Evolutionary conservation across 2,329 filamentous ascomycete genomes (phyloP), one percentile per base, ranked within the genome.

Genomic region (Colletotrichum cuscutae): DNA sequence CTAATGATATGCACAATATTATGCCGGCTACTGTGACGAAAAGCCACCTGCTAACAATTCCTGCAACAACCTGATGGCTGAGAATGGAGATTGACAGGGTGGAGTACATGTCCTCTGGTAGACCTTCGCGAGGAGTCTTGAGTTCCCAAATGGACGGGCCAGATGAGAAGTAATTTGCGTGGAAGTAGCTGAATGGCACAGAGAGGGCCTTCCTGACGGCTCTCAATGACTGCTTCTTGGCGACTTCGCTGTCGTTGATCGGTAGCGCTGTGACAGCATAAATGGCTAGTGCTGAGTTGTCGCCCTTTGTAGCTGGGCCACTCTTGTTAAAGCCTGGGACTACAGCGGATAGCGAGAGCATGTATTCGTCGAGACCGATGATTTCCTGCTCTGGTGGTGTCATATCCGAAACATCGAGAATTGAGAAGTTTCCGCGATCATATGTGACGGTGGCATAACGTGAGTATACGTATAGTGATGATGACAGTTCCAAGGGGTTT

Each of bases 241-340:
- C 70, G 11, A 72, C 70, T 35, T 70, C 66, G 56, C 66, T 65
- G 26, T 70, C 70, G 49, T 70, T 72, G 66, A 72, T 72, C 9
- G 70, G 70, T 2, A 72, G 35, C 1, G 70, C 70, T 24, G 70
- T 72, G 26, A 72, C 70, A n/a, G 70, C 70, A 24, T 72, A 72
- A n/a, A 72, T 70, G 3, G 70, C 70, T 8, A 72, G 46, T 2
- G 70, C 70, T 24, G 70, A 72, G 56, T 72, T 70, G 35, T 72
- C 70, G 56, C 66, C 70, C 6, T 65, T 64, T 19, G 32, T 61
- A 22, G 32, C 66, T 3, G 13, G 42, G 9, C 28, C 32, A 15
- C n/a, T 70, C 56, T 15, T 12, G 66, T 65, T 72, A 54, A 72
- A 72, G 8, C 60, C 70, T 4, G 70, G 70, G 7, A 72, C 56